Evolutionary conservation across 176 grass and related monocot species (phyloP), one percentile per base, ranked within the genome.

Genomic region (Musa schizocarpa): DNA sequence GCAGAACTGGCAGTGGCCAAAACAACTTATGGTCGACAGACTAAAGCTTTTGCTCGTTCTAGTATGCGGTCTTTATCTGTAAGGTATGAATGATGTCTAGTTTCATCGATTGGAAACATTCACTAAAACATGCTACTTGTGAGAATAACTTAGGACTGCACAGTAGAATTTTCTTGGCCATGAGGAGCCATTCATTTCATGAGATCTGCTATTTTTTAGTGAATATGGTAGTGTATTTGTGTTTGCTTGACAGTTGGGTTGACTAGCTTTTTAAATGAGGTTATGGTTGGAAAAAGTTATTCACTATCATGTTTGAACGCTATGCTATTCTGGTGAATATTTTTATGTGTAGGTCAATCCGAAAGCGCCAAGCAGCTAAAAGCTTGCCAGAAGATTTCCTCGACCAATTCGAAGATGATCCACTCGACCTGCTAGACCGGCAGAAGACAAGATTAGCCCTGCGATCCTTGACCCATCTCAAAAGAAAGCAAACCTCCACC

Each of bases 401-500:
- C 54, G 78, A 91, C 73, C 86, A 85, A 63, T 81, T 73, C 19
- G 82, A 87, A 25, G 88, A 82, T 3, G 95, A 98, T n/a, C 95
- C 90, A 12, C 81, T 98, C 9, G 84, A 98, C 76, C 82, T 98
- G 26, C 86, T 98, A 21, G 95, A 98, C 71, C 71, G 80, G 26
- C 85, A 91, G 80, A 98, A 81, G 25, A 74, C 85, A 69, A 82
- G 94, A 78, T 71, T 77, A 25, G 88, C 94, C 20, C 90, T 93
- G 51, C 92, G 87, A 79, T 85, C 86, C 13, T 81, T 81, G 21
- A 69, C 17, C 17, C 34, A 56, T 34, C 80, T 80, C 1, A 92
- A 90, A 84, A 88, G 83, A 83, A 91, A 82, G 53, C 12, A 76
- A 75, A 20, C 74, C 53, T 73, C 74, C 0, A 74, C 74, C n/a